Evolutionary conservation across 306 rosid genomes (phyloP).

Genomic region (Trifolium pratense): DNA sequence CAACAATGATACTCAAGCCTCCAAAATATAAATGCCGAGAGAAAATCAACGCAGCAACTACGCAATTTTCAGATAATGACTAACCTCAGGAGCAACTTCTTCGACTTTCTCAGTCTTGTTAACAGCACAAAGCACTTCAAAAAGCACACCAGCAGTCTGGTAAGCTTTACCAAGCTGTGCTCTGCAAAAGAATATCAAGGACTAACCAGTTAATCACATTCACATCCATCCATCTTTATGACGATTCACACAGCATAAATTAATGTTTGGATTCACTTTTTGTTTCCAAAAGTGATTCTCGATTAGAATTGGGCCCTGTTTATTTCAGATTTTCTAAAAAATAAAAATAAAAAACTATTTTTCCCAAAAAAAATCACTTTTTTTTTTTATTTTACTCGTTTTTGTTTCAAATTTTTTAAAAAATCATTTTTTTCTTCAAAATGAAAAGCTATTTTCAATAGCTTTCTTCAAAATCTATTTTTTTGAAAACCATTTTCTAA

Average conservation of each 20-base stretch:
- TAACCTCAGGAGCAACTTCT: slow-evolving; percentile 98
- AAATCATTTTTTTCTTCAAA: too few species aligned
- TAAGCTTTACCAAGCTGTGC: slow-evolving; percentile 96
- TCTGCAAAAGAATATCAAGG: slow-evolving; percentile 53
- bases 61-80: slow-evolving; percentile 35
- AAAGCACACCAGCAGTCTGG: slow-evolving; percentile 91
- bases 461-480: too few species aligned
- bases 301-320: too few species aligned
- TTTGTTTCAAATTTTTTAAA: too few species aligned
- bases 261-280: background rate
- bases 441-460: too few species aligned
- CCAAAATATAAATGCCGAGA: slow-evolving; percentile 5
- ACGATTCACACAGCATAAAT: background rate
- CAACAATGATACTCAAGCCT: slow-evolving; percentile 2
- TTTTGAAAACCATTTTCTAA: too few species aligned
- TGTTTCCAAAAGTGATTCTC: background rate
- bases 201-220: slow-evolving; percentile 13
- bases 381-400: too few species aligned
- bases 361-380: too few species aligned
- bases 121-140: slow-evolving; percentile 97
- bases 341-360: too few species aligned
- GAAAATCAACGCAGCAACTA: slow-evolving; percentile 25
- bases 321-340: too few species aligned
- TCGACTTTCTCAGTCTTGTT: slow-evolving; percentile 96
- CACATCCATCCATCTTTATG: background rate